phyloP scores from a whole-genome alignment of 306 rosid genomes.

The Senna siamea region DNA sequence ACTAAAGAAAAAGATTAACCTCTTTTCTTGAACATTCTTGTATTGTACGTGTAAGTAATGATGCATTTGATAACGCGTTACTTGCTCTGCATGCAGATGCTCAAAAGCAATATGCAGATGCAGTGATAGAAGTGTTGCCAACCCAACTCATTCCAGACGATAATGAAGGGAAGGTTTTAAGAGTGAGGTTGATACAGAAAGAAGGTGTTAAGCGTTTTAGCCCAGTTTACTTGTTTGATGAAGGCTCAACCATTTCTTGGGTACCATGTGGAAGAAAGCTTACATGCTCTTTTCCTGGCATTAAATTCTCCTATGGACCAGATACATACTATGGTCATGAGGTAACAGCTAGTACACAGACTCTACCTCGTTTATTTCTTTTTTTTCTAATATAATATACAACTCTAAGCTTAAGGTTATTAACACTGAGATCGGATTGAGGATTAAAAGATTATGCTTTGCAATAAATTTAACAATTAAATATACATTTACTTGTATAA shows the following conservation, averaged over 20 bases:
- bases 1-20: too few relatives aligned
- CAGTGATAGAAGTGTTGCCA: constrained; percentile 97
- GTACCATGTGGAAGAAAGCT: constrained; percentile 98
- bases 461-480: too few relatives aligned
- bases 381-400: too few relatives aligned
- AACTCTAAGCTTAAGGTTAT: not conserved
- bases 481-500: too few relatives aligned
- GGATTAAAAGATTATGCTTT: too few relatives aligned
- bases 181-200: constrained; percentile 92
- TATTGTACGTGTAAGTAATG: not conserved
- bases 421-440: too few relatives aligned
- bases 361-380: not conserved
- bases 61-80: not conserved
- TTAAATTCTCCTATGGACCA: constrained; percentile 88
- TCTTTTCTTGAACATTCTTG: not conserved
- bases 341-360: constrained; percentile 49
- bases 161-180: constrained; percentile 83
- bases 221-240: constrained; percentile 96
- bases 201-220: constrained; percentile 80
- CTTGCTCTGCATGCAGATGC: constrained; percentile 63
- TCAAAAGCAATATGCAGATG: constrained; percentile 95
- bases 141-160: constrained; percentile 82
- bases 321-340: constrained; percentile 75
- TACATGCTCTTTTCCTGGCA: constrained; percentile 98
- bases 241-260: constrained; percentile 95